Evolutionary conservation across 257 asterid genomes (phyloP), one percentile per base, ranked within the genome.

Genomic region (Plantago elongata): DNA sequence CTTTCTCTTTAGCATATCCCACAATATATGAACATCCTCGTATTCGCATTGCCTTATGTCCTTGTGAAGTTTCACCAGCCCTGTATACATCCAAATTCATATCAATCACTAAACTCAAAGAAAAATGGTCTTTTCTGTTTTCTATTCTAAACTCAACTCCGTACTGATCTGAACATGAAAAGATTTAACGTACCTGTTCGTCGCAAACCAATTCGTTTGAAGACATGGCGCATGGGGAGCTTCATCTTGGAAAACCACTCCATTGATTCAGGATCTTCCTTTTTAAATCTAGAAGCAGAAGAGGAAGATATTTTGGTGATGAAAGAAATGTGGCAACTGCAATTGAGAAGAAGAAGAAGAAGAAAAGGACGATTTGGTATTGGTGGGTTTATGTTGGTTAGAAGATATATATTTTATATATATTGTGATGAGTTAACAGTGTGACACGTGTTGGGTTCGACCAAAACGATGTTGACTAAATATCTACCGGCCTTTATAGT

Each of bases 11-110:
- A 82, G 67, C 83, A 84, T 71, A 58, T 79, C 69, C 93, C 92
- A 84, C 65, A 81, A 48, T 15, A 74, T 70, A 42, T 78, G 89
- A 9, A 84, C 86, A 56, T 84, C 92, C 71, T 82, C 83, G 14
- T 84, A 79, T 71, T 84, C 84, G 15, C 89, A 84, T 14, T 74
- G 57, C 54, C 64, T 56, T 13, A 82, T 65, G 18, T 79, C 93
- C n/a, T 64, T 64, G 8, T 45, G 72, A 8, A 84, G 80, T 58
- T 71, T 78, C 49, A 72, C 60, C 30, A 61, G 78, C 7, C 81
- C 93, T 84, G 74, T 34, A 34, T 34, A 4, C 40, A 34, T 34
- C 8, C 40, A 34, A 34, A 34, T 34, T 34, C 40, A 34, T 34
- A 34, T 34, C 5, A 34, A 5, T 34, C 5, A 34, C 40, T 34